Evolutionary conservation across 768 basidiomycete species (phyloP), one percentile per base, ranked within the genome.

Genomic region (Suillus americanus): DNA sequence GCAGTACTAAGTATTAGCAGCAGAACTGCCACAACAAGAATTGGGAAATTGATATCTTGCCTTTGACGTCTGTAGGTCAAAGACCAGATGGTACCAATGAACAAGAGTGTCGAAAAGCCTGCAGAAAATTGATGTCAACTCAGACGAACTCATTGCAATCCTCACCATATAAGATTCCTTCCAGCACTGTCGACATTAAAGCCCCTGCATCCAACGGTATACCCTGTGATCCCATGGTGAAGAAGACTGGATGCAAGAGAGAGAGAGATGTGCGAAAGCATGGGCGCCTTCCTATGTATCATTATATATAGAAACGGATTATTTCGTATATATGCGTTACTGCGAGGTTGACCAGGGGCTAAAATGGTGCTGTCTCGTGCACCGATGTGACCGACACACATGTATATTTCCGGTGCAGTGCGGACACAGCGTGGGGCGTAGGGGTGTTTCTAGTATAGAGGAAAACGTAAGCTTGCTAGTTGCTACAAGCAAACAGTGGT

Each of bases 21-120:
- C 12, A 70, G 30, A 16, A 60, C 61, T 1, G 73, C 67, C 13
- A 69, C 59, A 10, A 62, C 30, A 5, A 70, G 9, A 66, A 71
- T 71, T 20, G 61, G 48, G 9, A n/a, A 35, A 56, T 71, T 66
- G 6, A 71, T 51, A 23, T 64, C 35, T 8, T 41, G 28, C 9
- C 59, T 63, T 9, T 57, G 38, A 8, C 55, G 68, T 30, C 60
- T 62, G 28, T 53, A 56, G 14, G 64, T 40, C 18, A 77, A 41
- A 3, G 64, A 68, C 67, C 72, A 74, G 18, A 79, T 30, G 1
- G 76, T 74, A 5, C 67, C 69, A 2, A 70, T 68, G 64, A 76
- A 79, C 77, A 79, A 76, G 56, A 78, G 62, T 37, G 77, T 45
- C 9, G 77, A 79, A 62, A 78, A 75, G 0, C 78, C 78, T 79